These are phyloP conservation scores for Wickerhamiella occidentalis DNA, from an alignment of 805 yeast species.

Conservation along the genomic window DNA sequence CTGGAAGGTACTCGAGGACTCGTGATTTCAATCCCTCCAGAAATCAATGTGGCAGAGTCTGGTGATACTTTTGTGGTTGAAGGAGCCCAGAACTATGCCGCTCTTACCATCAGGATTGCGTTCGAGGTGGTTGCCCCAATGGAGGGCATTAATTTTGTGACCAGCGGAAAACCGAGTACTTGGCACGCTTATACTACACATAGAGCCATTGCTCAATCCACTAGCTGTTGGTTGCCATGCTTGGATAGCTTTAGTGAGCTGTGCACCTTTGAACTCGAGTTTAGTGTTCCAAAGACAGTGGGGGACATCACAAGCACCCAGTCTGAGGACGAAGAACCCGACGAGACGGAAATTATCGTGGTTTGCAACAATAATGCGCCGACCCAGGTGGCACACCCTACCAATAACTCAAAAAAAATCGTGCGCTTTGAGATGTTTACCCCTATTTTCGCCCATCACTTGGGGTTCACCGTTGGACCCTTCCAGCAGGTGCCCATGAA, in stretches of 20 bases:
- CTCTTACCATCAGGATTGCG: conserved; percentile 56
- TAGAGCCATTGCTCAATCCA: conserved; percentile 61
- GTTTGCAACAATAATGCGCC: conserved; percentile 37
- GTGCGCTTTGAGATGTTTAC: conserved; percentile 62
- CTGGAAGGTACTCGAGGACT: conserved; percentile 52
- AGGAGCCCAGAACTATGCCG: conserved; percentile 38
- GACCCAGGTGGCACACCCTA: conserved; percentile 53
- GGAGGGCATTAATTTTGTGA: conserved; percentile 63
- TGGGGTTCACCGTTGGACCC: conserved; percentile 91
- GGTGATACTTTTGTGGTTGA: conserved; percentile 27
- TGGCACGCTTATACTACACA: conserved; percentile 88
- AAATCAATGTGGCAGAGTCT: conserved; percentile 40
- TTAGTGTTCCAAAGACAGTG: conserved; percentile 72
- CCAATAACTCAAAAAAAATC: conserved; percentile 61
- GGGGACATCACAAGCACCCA: conserved; percentile 49
- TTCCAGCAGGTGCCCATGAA: conserved; percentile 53
- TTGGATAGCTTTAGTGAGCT: conserved; percentile 79
- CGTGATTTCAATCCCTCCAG: conserved; percentile 50
- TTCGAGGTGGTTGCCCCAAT: conserved; percentile 54
- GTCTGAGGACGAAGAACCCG: conserved; percentile 14
- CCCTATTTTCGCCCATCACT: conserved; percentile 86
- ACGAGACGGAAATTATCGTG: conserved; percentile 28
- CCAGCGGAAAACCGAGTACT: conserved; percentile 31
- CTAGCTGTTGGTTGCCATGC: conserved; percentile 98
- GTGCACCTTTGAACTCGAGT: conserved; percentile 82